Base-by-base conservation (phyloP, 2,329 filamentous ascomycete genomes). In the Aspergillus ustus region DNA sequence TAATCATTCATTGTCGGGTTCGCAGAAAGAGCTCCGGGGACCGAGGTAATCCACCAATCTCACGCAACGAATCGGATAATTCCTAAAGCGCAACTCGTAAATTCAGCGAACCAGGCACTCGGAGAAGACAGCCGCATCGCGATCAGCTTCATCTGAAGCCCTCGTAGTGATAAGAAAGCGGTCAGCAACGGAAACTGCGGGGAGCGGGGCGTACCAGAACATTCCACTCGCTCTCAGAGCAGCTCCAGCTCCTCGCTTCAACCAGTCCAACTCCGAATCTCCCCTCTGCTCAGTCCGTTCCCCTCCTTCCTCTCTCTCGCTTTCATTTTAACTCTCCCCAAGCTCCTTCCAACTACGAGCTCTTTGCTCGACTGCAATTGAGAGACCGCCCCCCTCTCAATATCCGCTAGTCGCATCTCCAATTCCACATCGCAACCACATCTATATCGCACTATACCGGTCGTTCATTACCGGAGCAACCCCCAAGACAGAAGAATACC, bases 211-310 rank as follows among this genome's bases (percentile, higher is more conserved):
- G 60, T 20, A 58, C 58, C 55, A 63, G 61, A 65, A 63, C 54
- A 58, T 65, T 60, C 59, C 50, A 48, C 40, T 54, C 44, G 37
- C 50, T 52, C 51, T 40, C 34, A 40, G n/a, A n/a, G n/a, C 55
- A 46, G 46, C 53, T 34, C 43, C 25, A 28, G 82, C 82, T 40
- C 34, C 34, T 40, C 34, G 9, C 34, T 40, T 25, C 8, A 17
- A 40, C 34, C 34, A 40, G 34, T 40, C 34, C 34, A 40, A 11
- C 34, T 40, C 34, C 34, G 9, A 40, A 40, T 40, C 34, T 25
- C 13, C 34, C 34, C 8, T 40, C 34, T 9, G 6, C 34, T 40
- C 11, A 13, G 9, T 15, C 9, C 11, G 15, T 40, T 25, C 11
- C 9, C 34, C 34, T 40, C 13, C 34, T 40, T 40, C 34, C 34